These are phyloP conservation scores for Aegilops umbellulata DNA, from an alignment of 176 grass and related monocot genomes.

Conservation along the genomic window DNA sequence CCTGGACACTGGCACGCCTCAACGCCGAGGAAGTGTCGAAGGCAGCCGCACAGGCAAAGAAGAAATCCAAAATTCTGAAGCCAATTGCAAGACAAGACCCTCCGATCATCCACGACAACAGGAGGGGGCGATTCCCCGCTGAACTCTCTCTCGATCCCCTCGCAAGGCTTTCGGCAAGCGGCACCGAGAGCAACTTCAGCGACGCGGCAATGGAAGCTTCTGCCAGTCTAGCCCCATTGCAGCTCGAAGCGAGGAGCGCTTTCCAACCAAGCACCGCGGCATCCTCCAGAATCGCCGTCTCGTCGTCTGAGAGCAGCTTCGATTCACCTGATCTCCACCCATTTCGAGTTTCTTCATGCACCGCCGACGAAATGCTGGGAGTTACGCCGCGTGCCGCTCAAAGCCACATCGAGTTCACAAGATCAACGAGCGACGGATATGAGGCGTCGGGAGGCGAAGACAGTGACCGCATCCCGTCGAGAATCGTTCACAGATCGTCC, in stretches of 20 bases:
- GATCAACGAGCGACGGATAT: conserved; percentile 85
- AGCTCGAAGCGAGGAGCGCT: conserved; percentile 85
- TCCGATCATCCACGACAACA: conserved; percentile 36
- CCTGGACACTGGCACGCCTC: conserved; percentile 92
- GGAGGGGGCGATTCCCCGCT: conserved; percentile 45
- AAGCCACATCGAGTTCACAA: conserved; percentile 56
- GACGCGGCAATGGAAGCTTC: conserved; percentile 51
- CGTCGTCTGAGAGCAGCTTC: conserved; percentile 90
- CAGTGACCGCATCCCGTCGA: conserved; percentile 85
- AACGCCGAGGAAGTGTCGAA: conserved; percentile 98
- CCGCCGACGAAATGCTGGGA: conserved; percentile 60
- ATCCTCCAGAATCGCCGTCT: conserved; percentile 49
- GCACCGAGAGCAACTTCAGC: conserved; percentile 58
- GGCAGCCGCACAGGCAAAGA: conserved; percentile 75
- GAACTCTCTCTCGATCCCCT: conserved; percentile 79
- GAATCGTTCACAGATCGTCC: conserved; percentile 84
- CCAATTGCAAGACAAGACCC: conserved; percentile 49
- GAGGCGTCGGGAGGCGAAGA: conserved; percentile 98
- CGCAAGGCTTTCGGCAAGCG: conserved; percentile 60
- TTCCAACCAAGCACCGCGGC: conserved; percentile 61
- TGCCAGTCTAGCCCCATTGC: conserved; percentile 69
- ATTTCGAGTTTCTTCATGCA: conserved; percentile 67
- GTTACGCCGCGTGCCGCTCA: conserved; percentile 17
- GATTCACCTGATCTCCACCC: conserved; percentile 94
- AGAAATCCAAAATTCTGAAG: conserved; percentile 90